phyloP scores from a whole-genome alignment of 345 rosid genomes.

The Brassica nigra region DNA sequence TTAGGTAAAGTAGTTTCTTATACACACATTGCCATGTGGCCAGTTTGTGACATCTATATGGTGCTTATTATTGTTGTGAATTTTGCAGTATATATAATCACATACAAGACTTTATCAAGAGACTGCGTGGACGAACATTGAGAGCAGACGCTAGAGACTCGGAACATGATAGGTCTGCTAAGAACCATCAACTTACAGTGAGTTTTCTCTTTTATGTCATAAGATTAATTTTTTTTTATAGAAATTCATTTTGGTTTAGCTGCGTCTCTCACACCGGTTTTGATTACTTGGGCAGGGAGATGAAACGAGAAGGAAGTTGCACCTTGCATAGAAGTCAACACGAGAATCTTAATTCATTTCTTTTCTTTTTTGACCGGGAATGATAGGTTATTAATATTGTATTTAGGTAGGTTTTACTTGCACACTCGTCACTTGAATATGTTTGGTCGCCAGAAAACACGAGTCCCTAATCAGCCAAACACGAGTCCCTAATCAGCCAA shows the following conservation, averaged over 20 bases:
- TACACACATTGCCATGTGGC: background rate
- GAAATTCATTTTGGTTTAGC: background rate
- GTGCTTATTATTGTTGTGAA: constrained; percentile 10
- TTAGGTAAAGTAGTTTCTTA: constrained; percentile 54
- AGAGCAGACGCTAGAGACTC: constrained; percentile 37
- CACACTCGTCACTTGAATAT: background rate
- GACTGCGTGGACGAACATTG: constrained; percentile 34
- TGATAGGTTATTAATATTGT: constrained; percentile 17
- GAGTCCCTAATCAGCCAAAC: constrained; percentile 1
- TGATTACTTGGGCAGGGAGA: constrained; percentile 24
- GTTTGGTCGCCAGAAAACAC: background rate
- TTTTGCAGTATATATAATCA: constrained; percentile 58
- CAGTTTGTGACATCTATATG: background rate
- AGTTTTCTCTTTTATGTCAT: constrained; percentile 28
- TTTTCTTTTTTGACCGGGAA: background rate
- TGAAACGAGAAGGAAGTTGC: constrained; percentile 39
- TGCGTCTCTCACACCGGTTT: constrained; percentile 12
- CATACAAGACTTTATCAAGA: constrained; percentile 45
- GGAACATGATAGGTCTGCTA: constrained; percentile 24
- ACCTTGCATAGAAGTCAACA: constrained; percentile 35
- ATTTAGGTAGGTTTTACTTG: constrained; percentile 2
- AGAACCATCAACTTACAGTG: constrained; percentile 37
- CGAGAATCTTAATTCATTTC: constrained; percentile 7
- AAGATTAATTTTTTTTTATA: background rate
- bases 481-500: background rate